Conservation (phyloP, 192 early-diverging fungal species). For the Hyaloraphidium curvatum region DNA sequence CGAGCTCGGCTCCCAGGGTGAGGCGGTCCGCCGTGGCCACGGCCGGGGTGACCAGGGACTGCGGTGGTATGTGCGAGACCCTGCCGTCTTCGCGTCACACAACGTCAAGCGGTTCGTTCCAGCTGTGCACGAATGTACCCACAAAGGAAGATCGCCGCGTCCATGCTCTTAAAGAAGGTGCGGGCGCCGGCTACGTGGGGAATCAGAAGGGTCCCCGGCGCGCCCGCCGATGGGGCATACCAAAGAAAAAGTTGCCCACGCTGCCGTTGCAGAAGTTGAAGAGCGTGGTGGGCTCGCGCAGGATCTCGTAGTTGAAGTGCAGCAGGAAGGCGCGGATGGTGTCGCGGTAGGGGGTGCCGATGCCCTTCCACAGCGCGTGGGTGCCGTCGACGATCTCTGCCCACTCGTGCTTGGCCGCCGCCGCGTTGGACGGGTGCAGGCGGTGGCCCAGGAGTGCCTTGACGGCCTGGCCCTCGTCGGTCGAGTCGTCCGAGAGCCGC, state of each 20-base stretch:
- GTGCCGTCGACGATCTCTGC: slow-evolving; percentile 46
- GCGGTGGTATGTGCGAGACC: too few relatives aligned
- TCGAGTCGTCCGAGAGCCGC: slow-evolving; percentile 38
- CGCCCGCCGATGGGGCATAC: too few relatives aligned
- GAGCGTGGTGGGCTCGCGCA: slow-evolving; percentile 32
- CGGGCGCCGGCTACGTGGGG: too few relatives aligned
- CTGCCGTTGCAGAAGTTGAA: slow-evolving; percentile 56
- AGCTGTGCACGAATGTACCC: too few relatives aligned
- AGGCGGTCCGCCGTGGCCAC: too few relatives aligned
- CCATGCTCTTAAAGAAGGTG: too few relatives aligned
- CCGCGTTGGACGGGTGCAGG: slow-evolving; percentile 18
- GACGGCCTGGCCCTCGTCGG: slow-evolving; percentile 35
- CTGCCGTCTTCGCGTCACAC: too few relatives aligned
- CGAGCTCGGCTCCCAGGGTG: too few relatives aligned
- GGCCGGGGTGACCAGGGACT: too few relatives aligned
- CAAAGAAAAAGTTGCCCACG: slow-evolving; percentile 66
- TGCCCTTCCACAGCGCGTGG: slow-evolving; percentile 32
- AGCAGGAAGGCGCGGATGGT: slow-evolving; percentile 53
- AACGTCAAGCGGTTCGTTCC: too few relatives aligned
- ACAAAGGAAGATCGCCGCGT: too few relatives aligned
- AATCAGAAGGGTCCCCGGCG: too few relatives aligned
- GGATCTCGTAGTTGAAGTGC: slow-evolving; percentile 42
- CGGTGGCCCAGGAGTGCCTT: slow-evolving; percentile 48
- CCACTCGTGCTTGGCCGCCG: slow-evolving; percentile 48
- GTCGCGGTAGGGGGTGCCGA: slow-evolving; percentile 24